These are phyloP conservation scores for Paramecium tetraurelia DNA, from an alignment of 73 alveolate genomes.

Conservation along the genomic window DNA sequence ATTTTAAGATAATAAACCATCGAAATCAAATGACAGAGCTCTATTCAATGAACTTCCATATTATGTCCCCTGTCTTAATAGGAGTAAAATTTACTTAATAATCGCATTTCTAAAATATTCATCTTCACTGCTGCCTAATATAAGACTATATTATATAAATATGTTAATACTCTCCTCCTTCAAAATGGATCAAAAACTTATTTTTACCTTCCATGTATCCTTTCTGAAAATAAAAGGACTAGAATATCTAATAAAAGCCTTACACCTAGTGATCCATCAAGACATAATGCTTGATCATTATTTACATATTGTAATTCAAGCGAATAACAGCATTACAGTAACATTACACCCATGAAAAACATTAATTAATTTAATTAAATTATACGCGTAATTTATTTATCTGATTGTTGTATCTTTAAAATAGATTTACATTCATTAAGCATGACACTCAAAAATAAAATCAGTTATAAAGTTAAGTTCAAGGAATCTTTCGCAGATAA, in stretches of 20 bases:
- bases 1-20: not conserved
- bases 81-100: not conserved
- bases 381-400: not conserved
- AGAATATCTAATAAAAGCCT: not conserved
- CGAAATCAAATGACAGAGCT: not conserved
- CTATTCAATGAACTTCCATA: conserved; percentile 3
- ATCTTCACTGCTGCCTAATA: not conserved
- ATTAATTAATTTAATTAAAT: not conserved
- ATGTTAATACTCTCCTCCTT: conserved; percentile 13
- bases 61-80: not conserved
- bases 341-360: not conserved
- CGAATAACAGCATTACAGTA: not conserved
- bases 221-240: not conserved
- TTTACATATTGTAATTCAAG: not conserved
- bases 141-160: not conserved
- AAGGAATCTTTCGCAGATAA: not conserved
- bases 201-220: not conserved
- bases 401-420: not conserved
- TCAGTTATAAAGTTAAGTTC: not conserved
- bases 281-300: not conserved
- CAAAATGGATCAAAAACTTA: not conserved
- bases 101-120: not conserved
- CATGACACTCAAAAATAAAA: not conserved
- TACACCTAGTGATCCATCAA: not conserved
- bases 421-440: not conserved